Evolutionary conservation across 768 basidiomycete species (phyloP).

Genomic region (Mycena albidolilacea): DNA sequence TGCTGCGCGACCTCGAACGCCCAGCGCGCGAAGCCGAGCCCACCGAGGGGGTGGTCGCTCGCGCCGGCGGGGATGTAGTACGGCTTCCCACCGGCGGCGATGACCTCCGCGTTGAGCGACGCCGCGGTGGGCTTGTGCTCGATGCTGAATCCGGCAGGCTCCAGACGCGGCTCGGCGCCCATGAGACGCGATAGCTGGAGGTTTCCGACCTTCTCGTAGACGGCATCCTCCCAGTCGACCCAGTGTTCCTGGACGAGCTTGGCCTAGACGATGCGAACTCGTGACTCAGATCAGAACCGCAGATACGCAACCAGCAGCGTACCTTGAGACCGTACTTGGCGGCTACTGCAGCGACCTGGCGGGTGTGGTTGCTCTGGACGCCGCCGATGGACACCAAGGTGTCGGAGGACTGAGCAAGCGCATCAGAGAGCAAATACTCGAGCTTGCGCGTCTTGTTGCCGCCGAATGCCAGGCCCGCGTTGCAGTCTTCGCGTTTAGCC

Average conservation of each 20-base stretch:
- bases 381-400: slow-evolving; percentile 46
- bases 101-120: slow-evolving; percentile 36
- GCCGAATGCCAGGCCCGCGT: slow-evolving; percentile 43
- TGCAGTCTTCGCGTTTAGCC: slow-evolving; percentile 47
- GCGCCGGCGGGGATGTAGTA: slow-evolving; percentile 46
- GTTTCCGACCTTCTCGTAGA: slow-evolving; percentile 44
- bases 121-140: slow-evolving; percentile 43
- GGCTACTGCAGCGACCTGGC: slow-evolving; percentile 45
- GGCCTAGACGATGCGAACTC: slow-evolving; percentile 27
- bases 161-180: slow-evolving; percentile 43
- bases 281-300: background rate
- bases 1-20: slow-evolving; percentile 43
- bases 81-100: slow-evolving; percentile 40
- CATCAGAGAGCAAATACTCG: slow-evolving; percentile 44
- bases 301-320: background rate
- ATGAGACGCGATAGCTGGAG: slow-evolving; percentile 44
- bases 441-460: slow-evolving; percentile 47
- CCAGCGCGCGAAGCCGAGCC: slow-evolving; percentile 45
- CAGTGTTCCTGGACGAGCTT: slow-evolving; percentile 46
- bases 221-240: slow-evolving; percentile 41
- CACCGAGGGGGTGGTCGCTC: slow-evolving; percentile 44
- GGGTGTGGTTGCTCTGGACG: slow-evolving; percentile 46
- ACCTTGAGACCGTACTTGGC: slow-evolving; percentile 45
- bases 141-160: slow-evolving; percentile 43
- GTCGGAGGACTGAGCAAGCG: slow-evolving; percentile 39